These are phyloP conservation scores for Helotiales sp. DNA, from an alignment of 2,329 filamentous ascomycete genomes.

Conservation along the genomic window DNA sequence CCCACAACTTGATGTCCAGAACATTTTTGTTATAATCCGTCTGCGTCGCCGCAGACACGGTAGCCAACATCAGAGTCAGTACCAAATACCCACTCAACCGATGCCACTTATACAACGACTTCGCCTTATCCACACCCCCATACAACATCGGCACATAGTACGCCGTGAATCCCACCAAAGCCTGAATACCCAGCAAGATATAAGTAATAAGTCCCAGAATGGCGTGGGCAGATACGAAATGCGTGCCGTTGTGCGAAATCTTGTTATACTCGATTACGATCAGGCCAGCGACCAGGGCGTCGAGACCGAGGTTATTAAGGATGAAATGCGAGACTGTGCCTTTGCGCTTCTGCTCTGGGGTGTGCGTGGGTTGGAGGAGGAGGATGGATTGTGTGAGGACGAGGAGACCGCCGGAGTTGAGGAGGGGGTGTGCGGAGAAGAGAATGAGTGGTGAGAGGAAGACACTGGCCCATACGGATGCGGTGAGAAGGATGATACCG, in stretches of 20 bases:
- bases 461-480: constrained; percentile 78
- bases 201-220: constrained; percentile 82
- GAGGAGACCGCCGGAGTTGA: constrained; percentile 69
- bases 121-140: constrained; percentile 79
- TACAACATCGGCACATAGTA: constrained; percentile 77
- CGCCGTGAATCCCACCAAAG: constrained; percentile 79
- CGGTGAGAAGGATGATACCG: constrained; percentile 75
- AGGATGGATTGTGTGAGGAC: constrained; percentile 80
- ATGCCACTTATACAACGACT: constrained; percentile 89
- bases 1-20: constrained; percentile 77
- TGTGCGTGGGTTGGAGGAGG: constrained; percentile 85
- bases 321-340: constrained; percentile 68
- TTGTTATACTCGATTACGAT: constrained; percentile 86
- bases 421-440: constrained; percentile 87
- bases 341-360: constrained; percentile 70
- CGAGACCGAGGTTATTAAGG: constrained; percentile 67
- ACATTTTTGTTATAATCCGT: constrained; percentile 75
- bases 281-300: constrained; percentile 63
- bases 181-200: constrained; percentile 72
- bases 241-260: constrained; percentile 63
- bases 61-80: constrained; percentile 72
- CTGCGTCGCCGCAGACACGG: constrained; percentile 74
- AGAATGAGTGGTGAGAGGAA: constrained; percentile 73
- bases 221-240: constrained; percentile 82
- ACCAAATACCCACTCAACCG: constrained; percentile 76